Evolutionary conservation across 164 flowering plant genomes (phyloP), one percentile per base, ranked within the genome.

Genomic region (Annona cherimola): DNA sequence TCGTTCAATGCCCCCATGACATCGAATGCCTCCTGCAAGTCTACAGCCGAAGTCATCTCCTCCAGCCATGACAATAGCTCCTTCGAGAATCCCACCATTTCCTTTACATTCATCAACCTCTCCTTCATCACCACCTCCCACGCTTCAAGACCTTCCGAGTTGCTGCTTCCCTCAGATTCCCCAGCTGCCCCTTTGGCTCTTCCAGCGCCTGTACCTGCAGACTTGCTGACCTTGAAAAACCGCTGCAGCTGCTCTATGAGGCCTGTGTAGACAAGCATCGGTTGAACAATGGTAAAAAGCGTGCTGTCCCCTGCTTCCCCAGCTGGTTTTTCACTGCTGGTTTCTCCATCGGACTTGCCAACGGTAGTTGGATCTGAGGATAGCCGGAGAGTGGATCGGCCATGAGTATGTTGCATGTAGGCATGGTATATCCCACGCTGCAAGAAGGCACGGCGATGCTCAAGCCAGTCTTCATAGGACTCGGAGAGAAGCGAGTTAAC

Each of bases 81-180:
- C 79, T 89, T 92, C 1, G 97, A 89, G 81, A 93, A 90, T 35
- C 90, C 95, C n/a, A 89, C 86, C 94, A 96, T 84, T 74, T 90
- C 99, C 77, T 75, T 87, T 68, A 90, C 89, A 69, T 90, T 90
- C 72, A 86, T 26, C 66, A 96, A 71, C 67, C 80, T 86, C 72
- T 96, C 98, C 68, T 87, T 96, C 97, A 93, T 93, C 69, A 82
- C 79, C 35, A 88, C 71, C 79, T 91, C 99, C 98, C 98, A 96
- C 6, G 61, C 77, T 76, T 93, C 97, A 77, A 86, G 61, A 44
- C 73, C 74, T 19, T 76, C 72, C 45, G 73, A 65, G n/a, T 79
- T 84, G 4, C 83, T 82, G 2, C 76, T 85, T 46, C 77, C 89
- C 26, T 70, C 82, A 2, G 73, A 1, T 44, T 73, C 83, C n/a